Conservation (phyloP, 2,329 filamentous ascomycete genomes). For the Fonsecaea nubica region DNA sequence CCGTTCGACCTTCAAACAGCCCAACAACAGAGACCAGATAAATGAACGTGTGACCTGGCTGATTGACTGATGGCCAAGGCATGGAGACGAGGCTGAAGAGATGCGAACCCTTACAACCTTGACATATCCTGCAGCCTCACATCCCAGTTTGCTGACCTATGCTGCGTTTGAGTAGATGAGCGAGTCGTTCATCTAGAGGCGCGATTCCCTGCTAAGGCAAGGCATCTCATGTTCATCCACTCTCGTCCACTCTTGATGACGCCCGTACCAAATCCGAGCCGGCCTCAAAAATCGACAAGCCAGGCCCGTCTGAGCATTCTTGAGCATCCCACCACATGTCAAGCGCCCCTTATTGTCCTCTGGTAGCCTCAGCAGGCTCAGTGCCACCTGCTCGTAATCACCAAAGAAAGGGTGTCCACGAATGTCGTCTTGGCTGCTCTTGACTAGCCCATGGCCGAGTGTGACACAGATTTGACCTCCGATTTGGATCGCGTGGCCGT, state of each 20-base stretch:
- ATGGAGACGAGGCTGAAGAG: not conserved
- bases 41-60: not conserved
- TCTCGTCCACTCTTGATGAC: not conserved
- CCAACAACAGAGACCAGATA: not conserved
- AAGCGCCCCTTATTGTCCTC: conserved; percentile 52
- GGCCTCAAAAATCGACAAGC: conserved; percentile 35
- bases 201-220: not conserved
- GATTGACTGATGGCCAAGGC: not conserved
- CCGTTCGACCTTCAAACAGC: not conserved
- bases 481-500: conserved; percentile 58
- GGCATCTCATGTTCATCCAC: conserved; percentile 9
- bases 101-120: not conserved
- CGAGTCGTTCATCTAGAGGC: not conserved
- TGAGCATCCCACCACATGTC: conserved; percentile 53
- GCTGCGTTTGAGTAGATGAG: not conserved
- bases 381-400: conserved; percentile 54
- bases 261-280: not conserved
- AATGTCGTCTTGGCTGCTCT: conserved; percentile 46
- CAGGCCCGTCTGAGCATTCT: conserved; percentile 50
- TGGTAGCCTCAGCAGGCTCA: conserved; percentile 49
- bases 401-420: conserved; percentile 64
- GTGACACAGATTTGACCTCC: conserved; percentile 60
- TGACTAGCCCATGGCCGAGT: conserved; percentile 63
- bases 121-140: not conserved
- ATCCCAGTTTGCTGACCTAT: not conserved